These are phyloP conservation scores for Gossypium arboreum DNA, from an alignment of 345 rosid genomes.

Conservation along the genomic window DNA sequence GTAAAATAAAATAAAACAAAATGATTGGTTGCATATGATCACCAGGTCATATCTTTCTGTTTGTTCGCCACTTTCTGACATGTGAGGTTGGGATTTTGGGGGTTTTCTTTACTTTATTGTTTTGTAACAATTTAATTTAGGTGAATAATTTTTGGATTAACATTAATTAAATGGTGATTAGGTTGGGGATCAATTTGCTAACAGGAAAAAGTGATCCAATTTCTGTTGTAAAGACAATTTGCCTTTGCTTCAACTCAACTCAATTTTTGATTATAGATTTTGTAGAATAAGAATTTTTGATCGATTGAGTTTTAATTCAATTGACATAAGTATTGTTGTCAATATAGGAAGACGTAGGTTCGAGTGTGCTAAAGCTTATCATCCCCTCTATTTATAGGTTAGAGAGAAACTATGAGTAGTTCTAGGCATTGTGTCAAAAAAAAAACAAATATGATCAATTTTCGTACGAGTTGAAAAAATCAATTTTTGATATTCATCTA, in stretches of 20 bases:
- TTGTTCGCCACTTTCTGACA: neutral
- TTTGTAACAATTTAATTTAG: neutral
- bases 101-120: neutral
- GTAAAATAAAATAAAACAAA: neutral
- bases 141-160: neutral
- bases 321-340: accelerated
- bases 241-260: neutral
- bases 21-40: neutral
- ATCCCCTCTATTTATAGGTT: no score
- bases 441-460: no score
- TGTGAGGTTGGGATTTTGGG: neutral
- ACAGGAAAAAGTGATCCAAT: neutral
- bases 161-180: neutral
- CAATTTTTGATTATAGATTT: neutral
- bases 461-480: no score
- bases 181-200: neutral
- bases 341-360: accelerated
- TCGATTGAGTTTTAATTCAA: no score
- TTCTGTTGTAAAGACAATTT: neutral
- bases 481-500: no score
- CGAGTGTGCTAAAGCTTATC: accelerated
- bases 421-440: no score
- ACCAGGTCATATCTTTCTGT: conserved; percentile 10
- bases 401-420: accelerated
- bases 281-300: no score